Evolutionary conservation across 2,329 filamentous ascomycete genomes (phyloP), one percentile per base, ranked within the genome.

Genomic region (Fusarium compactum): DNA sequence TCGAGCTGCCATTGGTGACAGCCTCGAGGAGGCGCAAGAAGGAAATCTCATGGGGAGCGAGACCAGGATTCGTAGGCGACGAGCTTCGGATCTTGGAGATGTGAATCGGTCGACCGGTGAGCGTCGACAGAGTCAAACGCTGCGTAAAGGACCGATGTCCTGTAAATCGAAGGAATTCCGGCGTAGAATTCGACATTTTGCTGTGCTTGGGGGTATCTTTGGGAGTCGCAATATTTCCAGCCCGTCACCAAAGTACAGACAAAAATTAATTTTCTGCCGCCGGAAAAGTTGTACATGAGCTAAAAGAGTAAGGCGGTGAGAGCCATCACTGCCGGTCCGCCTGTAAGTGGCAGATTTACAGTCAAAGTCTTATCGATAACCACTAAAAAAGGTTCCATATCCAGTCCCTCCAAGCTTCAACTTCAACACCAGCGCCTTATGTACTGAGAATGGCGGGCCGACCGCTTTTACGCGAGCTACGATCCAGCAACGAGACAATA

Each of bases 11-110:
- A 85, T 99, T 99, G 77, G 96, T 99, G 76, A 99, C 87, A 73
- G 93, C 88, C 81, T 98, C 96, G 77, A 99, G 90, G 20, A 99
- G 92, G 61, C 96, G 95, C 32, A 99, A 88, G 81, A 99, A 95
- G 48, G 96, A 98, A 76, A 98, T 91, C 82, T 99, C 96, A 83
- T 97, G 92, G 51, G 94, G 91, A 57, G 93, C 91, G 58, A 99
- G 92, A 76, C 96, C 96, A 2, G 96, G 95, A 75, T 92, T 91
- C 43, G 93, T 95, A 48, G 92, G 91, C 44, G 94, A 97, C 18
- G 91, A 89, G 71, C 93, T 90, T 76, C 96, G 93, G 83, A 99
- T 98, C 81, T 96, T 92, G 56, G 95, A 96, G 79, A 99, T 95
- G 82, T 95, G 94, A 59, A 98, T 84, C 4, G 96, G 90, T 40